Evolutionary conservation across 176 grass and related monocot species (phyloP).

Genomic region (Rhynchospora pubera): DNA sequence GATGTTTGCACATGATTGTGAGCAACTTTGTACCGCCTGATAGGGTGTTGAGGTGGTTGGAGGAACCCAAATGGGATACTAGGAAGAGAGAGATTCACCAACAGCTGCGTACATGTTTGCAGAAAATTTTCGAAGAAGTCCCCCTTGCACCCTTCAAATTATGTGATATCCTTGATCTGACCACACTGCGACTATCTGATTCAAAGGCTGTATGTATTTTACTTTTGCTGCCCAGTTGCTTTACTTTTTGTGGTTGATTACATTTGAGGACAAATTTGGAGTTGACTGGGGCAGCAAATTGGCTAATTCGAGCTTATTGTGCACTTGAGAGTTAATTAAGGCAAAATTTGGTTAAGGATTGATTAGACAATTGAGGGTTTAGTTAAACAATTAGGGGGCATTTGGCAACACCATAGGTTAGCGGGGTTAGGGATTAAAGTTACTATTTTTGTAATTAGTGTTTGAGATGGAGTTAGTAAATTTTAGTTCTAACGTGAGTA

Average conservation of each 20-base stretch:
- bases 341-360: background rate
- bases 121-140: slow-evolving; percentile 22
- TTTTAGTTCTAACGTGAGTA: no score
- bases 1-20: slow-evolving; percentile 39
- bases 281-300: background rate
- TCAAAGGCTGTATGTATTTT: slow-evolving; percentile 27
- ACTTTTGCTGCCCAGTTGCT: background rate
- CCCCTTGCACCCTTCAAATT: slow-evolving; percentile 35
- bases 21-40: slow-evolving; percentile 30
- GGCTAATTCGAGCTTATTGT: background rate
- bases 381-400: no score
- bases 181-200: slow-evolving; percentile 24
- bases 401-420: no score
- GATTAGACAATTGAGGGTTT: background rate
- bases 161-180: slow-evolving; percentile 23
- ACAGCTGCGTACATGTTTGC: slow-evolving; percentile 25
- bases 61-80: slow-evolving; percentile 6
- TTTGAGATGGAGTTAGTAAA: no score
- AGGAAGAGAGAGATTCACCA: slow-evolving; percentile 35
- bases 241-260: slow-evolving; percentile 2
- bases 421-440: no score
- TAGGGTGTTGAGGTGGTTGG: background rate
- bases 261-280: background rate
- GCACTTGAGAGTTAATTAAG: background rate
- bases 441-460: no score